phyloP scores from a whole-genome alignment of 2,329 filamentous ascomycete genomes.

The Pseudopithomyces chartarum region DNA sequence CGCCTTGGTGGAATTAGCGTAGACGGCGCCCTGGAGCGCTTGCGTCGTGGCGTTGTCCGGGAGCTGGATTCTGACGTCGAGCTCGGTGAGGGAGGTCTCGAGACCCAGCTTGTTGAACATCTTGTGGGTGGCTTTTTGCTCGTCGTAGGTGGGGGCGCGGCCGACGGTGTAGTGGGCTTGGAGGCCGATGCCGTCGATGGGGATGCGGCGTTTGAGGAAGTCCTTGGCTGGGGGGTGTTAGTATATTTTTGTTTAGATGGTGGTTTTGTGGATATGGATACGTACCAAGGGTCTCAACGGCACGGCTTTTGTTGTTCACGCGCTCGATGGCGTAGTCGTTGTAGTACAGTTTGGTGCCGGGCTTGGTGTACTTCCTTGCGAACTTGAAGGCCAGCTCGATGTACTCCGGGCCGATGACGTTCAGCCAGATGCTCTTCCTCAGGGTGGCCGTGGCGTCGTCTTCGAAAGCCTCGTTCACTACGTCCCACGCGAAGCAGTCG shows the following conservation, averaged over 20 bases:
- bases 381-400: conserved; percentile 62
- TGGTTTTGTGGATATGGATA: background rate
- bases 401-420: conserved; percentile 61
- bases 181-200: conserved; percentile 66
- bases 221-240: conserved; percentile 29
- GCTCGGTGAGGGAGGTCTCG: conserved; percentile 66
- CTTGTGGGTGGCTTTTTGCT: conserved; percentile 53
- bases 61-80: conserved; percentile 60
- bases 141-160: conserved; percentile 52
- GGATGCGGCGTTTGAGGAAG: conserved; percentile 45
- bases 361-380: conserved; percentile 60
- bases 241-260: too few relatives aligned
- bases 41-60: conserved; percentile 51
- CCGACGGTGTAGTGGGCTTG: conserved; percentile 66
- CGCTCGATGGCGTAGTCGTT: conserved; percentile 69
- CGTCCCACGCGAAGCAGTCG: conserved; percentile 68
- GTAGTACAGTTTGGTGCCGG: conserved; percentile 64
- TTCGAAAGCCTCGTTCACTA: conserved; percentile 67
- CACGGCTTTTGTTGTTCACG: conserved; percentile 52
- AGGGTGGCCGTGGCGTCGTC: conserved; percentile 58
- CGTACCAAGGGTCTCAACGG: conserved; percentile 33
- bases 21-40: conserved; percentile 56
- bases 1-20: conserved; percentile 44
- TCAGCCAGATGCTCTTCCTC: conserved; percentile 60
- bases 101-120: conserved; percentile 58